These are phyloP conservation scores for Solanum piurae DNA, from an alignment of 257 asterid genomes.

Conservation along the genomic window DNA sequence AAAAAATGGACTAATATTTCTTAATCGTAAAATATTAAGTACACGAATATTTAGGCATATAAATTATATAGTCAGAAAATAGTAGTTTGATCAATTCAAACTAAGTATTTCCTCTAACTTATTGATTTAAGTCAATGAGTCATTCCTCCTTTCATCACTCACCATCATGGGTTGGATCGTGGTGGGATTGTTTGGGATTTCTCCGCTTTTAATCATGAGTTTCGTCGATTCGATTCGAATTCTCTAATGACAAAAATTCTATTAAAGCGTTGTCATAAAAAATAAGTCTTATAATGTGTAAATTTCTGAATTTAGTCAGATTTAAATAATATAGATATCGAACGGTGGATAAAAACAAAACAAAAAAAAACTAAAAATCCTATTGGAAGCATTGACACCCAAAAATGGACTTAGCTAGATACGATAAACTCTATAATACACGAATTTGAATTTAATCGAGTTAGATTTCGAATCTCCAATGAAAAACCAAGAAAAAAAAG, in stretches of 20 bases:
- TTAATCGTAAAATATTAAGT: background rate
- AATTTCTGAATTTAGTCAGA: fast-evolving
- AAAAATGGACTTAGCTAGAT: fast-evolving
- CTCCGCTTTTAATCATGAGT: background rate
- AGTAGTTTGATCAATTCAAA: constrained; percentile 11
- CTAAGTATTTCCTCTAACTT: background rate
- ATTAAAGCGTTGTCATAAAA: fast-evolving
- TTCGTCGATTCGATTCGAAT: too few species aligned
- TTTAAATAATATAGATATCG: too few species aligned
- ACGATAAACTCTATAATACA: background rate
- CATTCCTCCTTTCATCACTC: background rate
- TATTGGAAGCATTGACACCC: background rate
- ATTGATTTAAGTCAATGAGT: background rate
- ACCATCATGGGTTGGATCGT: background rate
- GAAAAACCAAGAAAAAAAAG: background rate
- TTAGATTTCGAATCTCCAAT: background rate
- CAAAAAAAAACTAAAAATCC: background rate
- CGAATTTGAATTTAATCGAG: background rate
- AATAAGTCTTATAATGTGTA: too few species aligned
- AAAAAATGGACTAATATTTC: background rate
- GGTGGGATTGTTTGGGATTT: background rate
- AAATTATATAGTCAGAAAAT: background rate
- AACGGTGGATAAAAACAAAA: too few species aligned
- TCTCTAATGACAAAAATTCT: fast-evolving
- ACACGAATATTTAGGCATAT: background rate